Evolutionary conservation across 2,329 filamentous ascomycete genomes (phyloP).

Genomic region (Verticillium tricorpus): DNA sequence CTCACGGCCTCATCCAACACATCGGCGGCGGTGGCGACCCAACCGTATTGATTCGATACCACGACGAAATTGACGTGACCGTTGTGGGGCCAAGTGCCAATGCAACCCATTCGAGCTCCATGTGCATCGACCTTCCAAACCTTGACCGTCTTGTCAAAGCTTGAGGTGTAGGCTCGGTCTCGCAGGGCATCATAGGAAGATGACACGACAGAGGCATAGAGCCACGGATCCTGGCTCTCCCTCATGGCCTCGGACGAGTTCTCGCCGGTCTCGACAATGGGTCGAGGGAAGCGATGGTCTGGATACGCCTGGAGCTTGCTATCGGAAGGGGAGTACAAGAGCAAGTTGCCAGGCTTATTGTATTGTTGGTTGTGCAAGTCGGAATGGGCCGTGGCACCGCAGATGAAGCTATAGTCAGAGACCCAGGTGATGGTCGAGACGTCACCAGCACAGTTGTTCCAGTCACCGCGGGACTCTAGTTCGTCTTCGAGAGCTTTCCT

Average conservation of each 20-base stretch:
- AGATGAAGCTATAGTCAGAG: slow-evolving; percentile 49
- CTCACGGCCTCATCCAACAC: slow-evolving; percentile 49
- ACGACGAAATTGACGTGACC: slow-evolving; percentile 61
- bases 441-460: slow-evolving; percentile 59
- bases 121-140: slow-evolving; percentile 43
- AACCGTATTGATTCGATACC: slow-evolving; percentile 42
- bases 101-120: slow-evolving; percentile 35
- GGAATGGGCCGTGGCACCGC: slow-evolving; percentile 58
- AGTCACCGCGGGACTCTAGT: slow-evolving; percentile 46
- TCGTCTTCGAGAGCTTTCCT: slow-evolving; percentile 44
- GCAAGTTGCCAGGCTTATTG: slow-evolving; percentile 59
- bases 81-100: slow-evolving; percentile 50
- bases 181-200: slow-evolving; percentile 48
- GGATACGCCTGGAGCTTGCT: slow-evolving; percentile 46
- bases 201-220: slow-evolving; percentile 60
- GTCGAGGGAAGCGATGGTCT: slow-evolving; percentile 53
- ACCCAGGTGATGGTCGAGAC: slow-evolving; percentile 56
- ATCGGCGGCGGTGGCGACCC: slow-evolving; percentile 57
- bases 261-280: slow-evolving; percentile 46
- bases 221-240: slow-evolving; percentile 56
- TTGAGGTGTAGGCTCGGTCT: slow-evolving; percentile 51
- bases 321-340: slow-evolving; percentile 44
- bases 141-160: slow-evolving; percentile 59
- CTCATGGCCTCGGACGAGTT: slow-evolving; percentile 54
- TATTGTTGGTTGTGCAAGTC: slow-evolving; percentile 62